Evolutionary conservation across 768 basidiomycete genomes (phyloP).

Genomic region (Serendipita indica): DNA sequence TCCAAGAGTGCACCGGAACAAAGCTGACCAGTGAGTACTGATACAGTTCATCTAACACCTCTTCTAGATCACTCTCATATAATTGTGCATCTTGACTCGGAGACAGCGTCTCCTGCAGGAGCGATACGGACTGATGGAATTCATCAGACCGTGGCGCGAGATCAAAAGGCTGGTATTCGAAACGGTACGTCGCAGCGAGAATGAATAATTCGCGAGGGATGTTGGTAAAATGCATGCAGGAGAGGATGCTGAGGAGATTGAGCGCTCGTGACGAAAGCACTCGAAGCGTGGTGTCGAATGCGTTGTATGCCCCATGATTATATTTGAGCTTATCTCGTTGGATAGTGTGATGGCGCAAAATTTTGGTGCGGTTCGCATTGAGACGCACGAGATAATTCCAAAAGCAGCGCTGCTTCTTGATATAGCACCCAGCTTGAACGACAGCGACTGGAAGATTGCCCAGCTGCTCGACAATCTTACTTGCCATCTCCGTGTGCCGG

Average conservation of each 20-base stretch:
- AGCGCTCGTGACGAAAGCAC: neutral
- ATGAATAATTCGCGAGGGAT: neutral
- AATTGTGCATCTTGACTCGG: neutral
- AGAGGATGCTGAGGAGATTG: neutral
- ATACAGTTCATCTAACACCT: neutral
- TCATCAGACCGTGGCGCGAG: neutral
- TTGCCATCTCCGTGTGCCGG: neutral
- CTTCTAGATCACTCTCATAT: neutral
- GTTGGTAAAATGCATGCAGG: neutral
- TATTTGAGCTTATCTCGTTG: neutral
- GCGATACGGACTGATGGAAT: neutral
- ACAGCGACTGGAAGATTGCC: neutral
- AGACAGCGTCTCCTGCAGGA: neutral
- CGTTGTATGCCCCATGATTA: neutral
- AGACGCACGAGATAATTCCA: neutral
- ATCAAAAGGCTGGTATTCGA: neutral
- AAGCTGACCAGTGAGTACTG: constrained; percentile 4
- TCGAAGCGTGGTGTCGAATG: neutral
- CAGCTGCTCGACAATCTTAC: neutral
- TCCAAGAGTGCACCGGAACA: neutral
- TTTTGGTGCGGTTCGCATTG: neutral
- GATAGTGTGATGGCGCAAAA: neutral
- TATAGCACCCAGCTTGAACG: neutral
- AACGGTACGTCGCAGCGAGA: neutral
- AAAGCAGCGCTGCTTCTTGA: neutral